phyloP scores from a whole-genome alignment of 2,329 filamentous ascomycete genomes.

The Venturia nashicola region DNA sequence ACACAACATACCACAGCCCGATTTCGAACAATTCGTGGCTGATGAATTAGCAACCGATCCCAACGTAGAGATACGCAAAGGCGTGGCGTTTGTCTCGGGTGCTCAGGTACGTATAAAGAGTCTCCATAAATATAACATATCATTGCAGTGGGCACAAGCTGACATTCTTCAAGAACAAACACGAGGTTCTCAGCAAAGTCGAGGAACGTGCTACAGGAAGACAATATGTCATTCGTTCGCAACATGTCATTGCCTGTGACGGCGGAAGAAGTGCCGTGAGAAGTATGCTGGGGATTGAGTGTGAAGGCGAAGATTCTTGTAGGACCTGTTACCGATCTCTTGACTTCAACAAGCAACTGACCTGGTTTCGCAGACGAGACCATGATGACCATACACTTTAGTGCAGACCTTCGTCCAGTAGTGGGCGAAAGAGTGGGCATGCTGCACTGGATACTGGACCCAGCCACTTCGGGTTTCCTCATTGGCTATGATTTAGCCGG shows the following conservation, averaged over 20 bases:
- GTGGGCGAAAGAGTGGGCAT: constrained; percentile 28
- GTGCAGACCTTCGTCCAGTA: constrained; percentile 27
- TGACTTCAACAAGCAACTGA: not conserved
- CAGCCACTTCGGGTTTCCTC: constrained; percentile 30
- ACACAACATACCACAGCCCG: constrained; percentile 29
- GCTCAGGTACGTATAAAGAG: constrained; percentile 15
- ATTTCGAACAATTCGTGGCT: constrained; percentile 26
- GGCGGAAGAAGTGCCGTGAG: constrained; percentile 24
- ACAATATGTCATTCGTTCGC: constrained; percentile 19
- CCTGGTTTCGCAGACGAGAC: constrained; percentile 23
- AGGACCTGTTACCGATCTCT: not conserved
- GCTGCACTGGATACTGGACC: constrained; percentile 34
- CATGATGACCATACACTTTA: constrained; percentile 37
- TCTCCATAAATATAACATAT: not conserved
- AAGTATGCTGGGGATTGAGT: constrained; percentile 21
- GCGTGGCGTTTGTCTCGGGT: constrained; percentile 23
- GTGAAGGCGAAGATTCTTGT: constrained; percentile 29
- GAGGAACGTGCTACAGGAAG: constrained; percentile 18
- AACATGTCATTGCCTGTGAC: constrained; percentile 26
- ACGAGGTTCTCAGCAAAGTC: constrained; percentile 18
- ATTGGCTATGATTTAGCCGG: constrained; percentile 31
- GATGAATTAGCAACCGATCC: constrained; percentile 15
- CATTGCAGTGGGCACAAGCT: not conserved
- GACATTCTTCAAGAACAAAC: constrained; percentile 5
- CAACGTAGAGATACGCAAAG: constrained; percentile 21